A percentile compares a stretch with the other conserved stretches of the same genome.
phyloP scores from a whole-genome alignment of 495 filamentous ascomycete species.

The Daldinia caldariorum region DNA sequence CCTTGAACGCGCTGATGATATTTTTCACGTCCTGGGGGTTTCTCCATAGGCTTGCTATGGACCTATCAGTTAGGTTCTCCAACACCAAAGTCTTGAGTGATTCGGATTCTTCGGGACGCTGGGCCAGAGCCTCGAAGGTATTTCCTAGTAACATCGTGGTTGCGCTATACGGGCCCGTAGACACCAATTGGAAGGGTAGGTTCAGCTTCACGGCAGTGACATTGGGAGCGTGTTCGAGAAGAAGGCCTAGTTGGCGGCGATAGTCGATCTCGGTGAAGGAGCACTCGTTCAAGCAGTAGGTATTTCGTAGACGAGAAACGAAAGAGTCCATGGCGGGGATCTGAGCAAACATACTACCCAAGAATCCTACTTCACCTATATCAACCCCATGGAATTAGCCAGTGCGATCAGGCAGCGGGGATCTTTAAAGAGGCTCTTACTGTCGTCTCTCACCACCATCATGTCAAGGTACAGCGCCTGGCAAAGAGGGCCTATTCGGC shows the following conservation, averaged over 20 bases:
- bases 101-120: conserved; percentile 34
- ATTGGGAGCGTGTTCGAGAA: conserved; percentile 37
- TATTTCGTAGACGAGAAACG: conserved; percentile 19
- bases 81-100: conserved; percentile 35
- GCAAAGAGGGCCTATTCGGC: conserved; percentile 35
- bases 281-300: conserved; percentile 42
- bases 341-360: conserved; percentile 28
- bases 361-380: conserved; percentile 33
- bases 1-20: conserved; percentile 29
- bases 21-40: conserved; percentile 47
- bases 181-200: conserved; percentile 42
- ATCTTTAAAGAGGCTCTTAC: conserved; percentile 9
- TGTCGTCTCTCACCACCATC: conserved; percentile 46
- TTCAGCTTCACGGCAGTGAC: conserved; percentile 32
- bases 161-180: conserved; percentile 24
- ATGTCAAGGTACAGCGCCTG: conserved; percentile 43
- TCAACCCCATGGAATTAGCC: conserved; percentile 6
- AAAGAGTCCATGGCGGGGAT: conserved; percentile 32
- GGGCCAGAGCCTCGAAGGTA: conserved; percentile 39
- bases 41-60: conserved; percentile 40
- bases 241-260: conserved; percentile 23
- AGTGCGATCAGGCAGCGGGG: not conserved
- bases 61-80: conserved; percentile 39
- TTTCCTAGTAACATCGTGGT: conserved; percentile 46
- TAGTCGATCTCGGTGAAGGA: conserved; percentile 45